These are phyloP conservation scores for Plasmodium coatneyi DNA, from an alignment of 169 alveolate genomes.

Conservation along the genomic window DNA sequence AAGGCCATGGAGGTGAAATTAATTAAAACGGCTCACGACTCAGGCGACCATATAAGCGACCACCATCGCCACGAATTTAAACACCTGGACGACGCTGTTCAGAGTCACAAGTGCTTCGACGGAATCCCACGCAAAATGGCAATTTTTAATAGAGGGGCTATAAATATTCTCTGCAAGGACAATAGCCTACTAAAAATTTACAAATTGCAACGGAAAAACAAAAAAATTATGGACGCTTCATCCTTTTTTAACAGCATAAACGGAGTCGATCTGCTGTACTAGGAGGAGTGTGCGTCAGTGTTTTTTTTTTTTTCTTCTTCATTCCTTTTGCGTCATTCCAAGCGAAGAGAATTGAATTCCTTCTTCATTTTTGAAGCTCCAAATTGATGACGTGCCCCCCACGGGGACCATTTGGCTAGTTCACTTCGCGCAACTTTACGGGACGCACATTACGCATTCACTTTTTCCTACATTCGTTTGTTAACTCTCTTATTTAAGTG, in stretches of 20 bases:
- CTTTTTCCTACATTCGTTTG: background rate
- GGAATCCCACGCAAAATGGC: constrained; percentile 36
- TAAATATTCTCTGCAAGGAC: constrained; percentile 48
- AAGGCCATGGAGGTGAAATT: constrained; percentile 26
- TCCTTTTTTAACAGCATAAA: constrained; percentile 56
- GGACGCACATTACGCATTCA: background rate
- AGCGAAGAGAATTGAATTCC: background rate
- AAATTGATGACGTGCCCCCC: background rate
- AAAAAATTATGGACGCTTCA: constrained; percentile 53
- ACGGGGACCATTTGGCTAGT: background rate
- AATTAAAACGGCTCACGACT: constrained; percentile 44
- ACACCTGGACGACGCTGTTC: background rate
- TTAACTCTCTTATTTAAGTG: background rate
- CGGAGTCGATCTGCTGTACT: constrained; percentile 15
- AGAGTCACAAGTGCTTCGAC: constrained; percentile 56
- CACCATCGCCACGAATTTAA: background rate
- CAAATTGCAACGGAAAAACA: constrained; percentile 53
- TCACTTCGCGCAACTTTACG: background rate
- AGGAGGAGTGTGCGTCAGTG: background rate
- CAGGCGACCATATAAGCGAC: background rate
- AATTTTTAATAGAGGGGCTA: constrained; percentile 3
- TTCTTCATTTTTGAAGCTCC: background rate
- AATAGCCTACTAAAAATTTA: constrained; percentile 41
- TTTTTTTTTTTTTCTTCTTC: background rate
- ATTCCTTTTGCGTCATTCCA: background rate